These are phyloP conservation scores for Kodamaea neixiangensis DNA, from an alignment of 805 yeast species.

Conservation along the genomic window DNA sequence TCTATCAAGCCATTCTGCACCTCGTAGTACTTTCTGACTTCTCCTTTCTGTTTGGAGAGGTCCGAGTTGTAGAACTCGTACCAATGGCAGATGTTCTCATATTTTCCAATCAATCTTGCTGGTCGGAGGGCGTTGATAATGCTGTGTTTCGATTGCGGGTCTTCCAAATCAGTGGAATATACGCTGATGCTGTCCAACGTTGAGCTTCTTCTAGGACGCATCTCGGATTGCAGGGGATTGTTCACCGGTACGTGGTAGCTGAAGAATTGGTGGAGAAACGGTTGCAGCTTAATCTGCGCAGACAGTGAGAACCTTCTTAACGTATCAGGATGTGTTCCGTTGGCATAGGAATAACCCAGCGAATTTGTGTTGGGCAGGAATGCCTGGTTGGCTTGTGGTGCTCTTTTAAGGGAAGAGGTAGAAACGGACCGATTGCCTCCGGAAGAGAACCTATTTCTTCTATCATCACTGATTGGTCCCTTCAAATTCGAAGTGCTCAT, in stretches of 20 bases:
- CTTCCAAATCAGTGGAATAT: slow-evolving; percentile 22
- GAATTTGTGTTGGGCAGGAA: neutral
- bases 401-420: slow-evolving; percentile 1
- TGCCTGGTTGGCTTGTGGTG: neutral
- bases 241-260: slow-evolving; percentile 32
- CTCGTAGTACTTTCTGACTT: slow-evolving; percentile 48
- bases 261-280: slow-evolving; percentile 31
- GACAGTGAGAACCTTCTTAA: slow-evolving; percentile 5
- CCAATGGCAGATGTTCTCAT: slow-evolving; percentile 34
- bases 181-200: slow-evolving; percentile 16
- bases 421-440: slow-evolving; percentile 4
- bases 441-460: neutral
- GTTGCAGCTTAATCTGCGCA: slow-evolving; percentile 11
- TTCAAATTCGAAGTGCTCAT: slow-evolving; percentile 5
- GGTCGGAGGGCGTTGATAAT: slow-evolving; percentile 31
- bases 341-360: neutral
- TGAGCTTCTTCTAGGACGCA: slow-evolving; percentile 1
- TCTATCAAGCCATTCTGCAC: slow-evolving; percentile 62
- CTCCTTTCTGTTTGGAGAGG: slow-evolving; percentile 21
- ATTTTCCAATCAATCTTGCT: slow-evolving; percentile 35
- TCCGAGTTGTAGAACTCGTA: slow-evolving; percentile 20
- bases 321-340: neutral
- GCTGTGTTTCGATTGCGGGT: slow-evolving; percentile 24
- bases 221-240: slow-evolving; percentile 23
- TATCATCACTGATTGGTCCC: neutral